phyloP scores from a whole-genome alignment of 2,329 filamentous ascomycete genomes.

The Neofusicoccum laricinum region DNA sequence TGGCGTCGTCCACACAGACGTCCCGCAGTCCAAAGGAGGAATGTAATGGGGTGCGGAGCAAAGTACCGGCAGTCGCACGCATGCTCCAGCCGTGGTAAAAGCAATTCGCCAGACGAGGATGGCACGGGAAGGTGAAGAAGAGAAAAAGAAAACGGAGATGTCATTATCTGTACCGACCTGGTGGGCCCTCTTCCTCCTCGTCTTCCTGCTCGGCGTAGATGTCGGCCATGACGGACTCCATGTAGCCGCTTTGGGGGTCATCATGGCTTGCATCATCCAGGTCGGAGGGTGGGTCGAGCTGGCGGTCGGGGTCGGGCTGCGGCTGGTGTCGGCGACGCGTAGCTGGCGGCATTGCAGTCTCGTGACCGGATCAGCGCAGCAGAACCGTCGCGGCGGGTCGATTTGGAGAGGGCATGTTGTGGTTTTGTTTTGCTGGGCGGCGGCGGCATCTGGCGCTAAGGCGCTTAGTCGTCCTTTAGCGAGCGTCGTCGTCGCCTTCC shows the following conservation, averaged over 20 bases:
- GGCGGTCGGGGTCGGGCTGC: constrained; percentile 20
- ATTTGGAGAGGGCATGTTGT: neutral
- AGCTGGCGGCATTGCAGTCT: constrained; percentile 27
- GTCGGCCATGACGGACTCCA: constrained; percentile 15
- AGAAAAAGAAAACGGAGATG: neutral
- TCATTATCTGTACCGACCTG: constrained; percentile 5
- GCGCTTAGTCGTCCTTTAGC: neutral
- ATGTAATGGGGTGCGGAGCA: neutral
- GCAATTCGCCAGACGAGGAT: neutral
- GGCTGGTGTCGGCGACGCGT: constrained; percentile 25
- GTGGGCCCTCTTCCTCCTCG: constrained; percentile 24
- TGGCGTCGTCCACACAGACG: neutral
- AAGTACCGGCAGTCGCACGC: neutral
- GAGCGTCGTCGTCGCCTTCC: neutral
- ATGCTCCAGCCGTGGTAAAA: neutral
- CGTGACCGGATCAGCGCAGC: neutral
- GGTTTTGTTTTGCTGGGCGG: constrained; percentile 16
- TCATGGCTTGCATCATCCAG: constrained; percentile 12
- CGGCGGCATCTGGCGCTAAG: neutral
- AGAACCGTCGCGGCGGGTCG: neutral
- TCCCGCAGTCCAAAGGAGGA: neutral
- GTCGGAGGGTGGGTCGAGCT: constrained; percentile 13
- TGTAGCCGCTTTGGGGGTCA: neutral
- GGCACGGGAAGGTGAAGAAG: neutral
- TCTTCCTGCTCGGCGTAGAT: constrained; percentile 29